Evolutionary conservation across 192 early-diverging fungal species (phyloP).

Genomic region (Linnemannia elongata): DNA sequence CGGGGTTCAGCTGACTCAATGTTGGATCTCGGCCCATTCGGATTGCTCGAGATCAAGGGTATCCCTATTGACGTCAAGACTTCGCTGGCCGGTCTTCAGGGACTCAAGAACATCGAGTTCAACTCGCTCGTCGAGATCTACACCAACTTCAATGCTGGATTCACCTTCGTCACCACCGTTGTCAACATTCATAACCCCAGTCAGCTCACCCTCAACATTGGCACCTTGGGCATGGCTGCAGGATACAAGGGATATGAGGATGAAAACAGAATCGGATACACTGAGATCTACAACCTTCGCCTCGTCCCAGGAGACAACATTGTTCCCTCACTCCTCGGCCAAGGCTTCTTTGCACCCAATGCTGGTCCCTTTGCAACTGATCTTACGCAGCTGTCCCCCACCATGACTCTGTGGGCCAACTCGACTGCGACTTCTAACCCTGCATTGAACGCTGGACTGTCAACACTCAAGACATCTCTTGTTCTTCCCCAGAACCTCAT

Average conservation of each 20-base stretch:
- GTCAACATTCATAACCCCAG: slow-evolving; percentile 46
- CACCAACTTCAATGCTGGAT: background rate
- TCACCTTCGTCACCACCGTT: background rate
- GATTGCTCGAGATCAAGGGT: slow-evolving; percentile 52
- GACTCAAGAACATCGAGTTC: slow-evolving; percentile 26
- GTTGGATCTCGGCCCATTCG: slow-evolving; percentile 48
- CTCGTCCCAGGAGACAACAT: slow-evolving; percentile 29
- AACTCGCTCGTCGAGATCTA: background rate
- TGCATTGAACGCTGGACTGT: slow-evolving; percentile 13
- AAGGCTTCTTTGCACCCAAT: too few species aligned
- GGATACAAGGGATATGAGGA: background rate
- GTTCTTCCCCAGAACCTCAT: background rate
- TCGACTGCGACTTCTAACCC: slow-evolving; percentile 3
- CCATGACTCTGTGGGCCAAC: background rate
- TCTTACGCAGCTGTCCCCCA: background rate
- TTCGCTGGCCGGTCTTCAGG: slow-evolving; percentile 44
- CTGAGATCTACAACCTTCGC: background rate
- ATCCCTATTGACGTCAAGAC: slow-evolving; percentile 56
- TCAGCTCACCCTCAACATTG: slow-evolving; percentile 39
- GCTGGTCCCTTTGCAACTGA: background rate
- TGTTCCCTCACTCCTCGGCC: background rate
- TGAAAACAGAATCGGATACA: background rate
- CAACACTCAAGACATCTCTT: background rate
- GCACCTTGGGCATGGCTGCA: slow-evolving; percentile 10
- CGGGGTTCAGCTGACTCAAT: slow-evolving; percentile 60